Evolutionary conservation across 805 yeast species (phyloP).

Genomic region (Lipomyces starkeyi): DNA sequence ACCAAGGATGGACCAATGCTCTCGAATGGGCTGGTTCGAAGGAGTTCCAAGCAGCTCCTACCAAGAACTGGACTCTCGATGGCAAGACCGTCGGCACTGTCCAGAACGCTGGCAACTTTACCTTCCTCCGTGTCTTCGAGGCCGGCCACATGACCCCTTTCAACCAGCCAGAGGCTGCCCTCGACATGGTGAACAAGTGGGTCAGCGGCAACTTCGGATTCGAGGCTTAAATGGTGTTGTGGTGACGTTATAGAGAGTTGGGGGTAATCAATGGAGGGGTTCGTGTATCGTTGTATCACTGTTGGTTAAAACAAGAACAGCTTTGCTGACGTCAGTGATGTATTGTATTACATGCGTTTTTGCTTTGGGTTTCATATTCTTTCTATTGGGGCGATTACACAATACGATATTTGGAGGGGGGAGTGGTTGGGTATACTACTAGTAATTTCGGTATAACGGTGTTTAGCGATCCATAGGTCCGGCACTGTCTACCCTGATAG

Average conservation of each 20-base stretch:
- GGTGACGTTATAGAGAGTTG: background rate
- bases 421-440: background rate
- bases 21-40: slow-evolving; percentile 70
- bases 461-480: background rate
- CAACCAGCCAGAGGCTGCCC: slow-evolving; percentile 79
- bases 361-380: background rate
- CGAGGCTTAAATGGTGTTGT: slow-evolving; percentile 7
- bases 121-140: slow-evolving; percentile 81
- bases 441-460: background rate
- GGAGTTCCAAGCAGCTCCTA: slow-evolving; percentile 55
- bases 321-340: no score
- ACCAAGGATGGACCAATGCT: slow-evolving; percentile 80
- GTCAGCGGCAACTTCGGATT: slow-evolving; percentile 61
- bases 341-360: no score
- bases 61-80: slow-evolving; percentile 49
- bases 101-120: slow-evolving; percentile 72
- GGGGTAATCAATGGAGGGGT: background rate
- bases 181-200: slow-evolving; percentile 89
- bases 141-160: slow-evolving; percentile 98
- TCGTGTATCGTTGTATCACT: background rate
- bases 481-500: background rate
- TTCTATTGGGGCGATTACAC: background rate
- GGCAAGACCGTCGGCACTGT: slow-evolving; percentile 69
- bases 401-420: background rate
- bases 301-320: no score